phyloP scores from a whole-genome alignment of 805 yeast species.

The Blastobotrys muscicola region DNA sequence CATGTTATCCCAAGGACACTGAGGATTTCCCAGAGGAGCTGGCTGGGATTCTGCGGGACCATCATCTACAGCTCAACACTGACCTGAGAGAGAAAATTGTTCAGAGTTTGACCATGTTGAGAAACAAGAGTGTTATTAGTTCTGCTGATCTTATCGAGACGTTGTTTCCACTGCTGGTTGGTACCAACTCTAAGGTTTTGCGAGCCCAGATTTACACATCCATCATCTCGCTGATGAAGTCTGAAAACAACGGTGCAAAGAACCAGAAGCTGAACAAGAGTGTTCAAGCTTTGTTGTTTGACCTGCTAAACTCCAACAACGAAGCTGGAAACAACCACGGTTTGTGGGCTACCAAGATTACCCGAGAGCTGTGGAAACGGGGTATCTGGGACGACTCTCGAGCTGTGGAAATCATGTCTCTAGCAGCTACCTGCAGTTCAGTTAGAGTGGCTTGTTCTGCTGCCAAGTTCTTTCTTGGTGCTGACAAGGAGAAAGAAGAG shows the following conservation, averaged over 20 bases:
- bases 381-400: slow-evolving; percentile 98
- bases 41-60: slow-evolving; percentile 53
- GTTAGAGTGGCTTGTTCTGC: slow-evolving; percentile 84
- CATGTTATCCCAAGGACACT: slow-evolving; percentile 85
- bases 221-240: slow-evolving; percentile 65
- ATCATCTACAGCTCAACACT: slow-evolving; percentile 75
- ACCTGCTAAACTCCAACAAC: slow-evolving; percentile 70
- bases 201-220: slow-evolving; percentile 77
- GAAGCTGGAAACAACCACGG: slow-evolving; percentile 59
- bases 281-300: slow-evolving; percentile 87
- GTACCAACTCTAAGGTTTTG: slow-evolving; percentile 70
- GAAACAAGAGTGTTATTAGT: slow-evolving; percentile 71
- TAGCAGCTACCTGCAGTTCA: slow-evolving; percentile 85
- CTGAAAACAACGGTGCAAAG: slow-evolving; percentile 79
- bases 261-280: slow-evolving; percentile 83
- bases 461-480: slow-evolving; percentile 84
- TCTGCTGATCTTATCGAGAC: slow-evolving; percentile 80
- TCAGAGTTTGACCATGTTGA: slow-evolving; percentile 78
- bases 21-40: slow-evolving; percentile 75
- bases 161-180: slow-evolving; percentile 66
- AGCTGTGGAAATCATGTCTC: slow-evolving; percentile 96
- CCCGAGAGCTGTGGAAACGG: slow-evolving; percentile 94
- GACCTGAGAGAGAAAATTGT: slow-evolving; percentile 86
- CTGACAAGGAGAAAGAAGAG: slow-evolving; percentile 88
- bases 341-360: slow-evolving; percentile 90